A percentile compares a stretch with the other conserved stretches of the same genome.
Conservation (phyloP, 2,329 filamentous ascomycete species). For the Leptodontidium sp. region DNA sequence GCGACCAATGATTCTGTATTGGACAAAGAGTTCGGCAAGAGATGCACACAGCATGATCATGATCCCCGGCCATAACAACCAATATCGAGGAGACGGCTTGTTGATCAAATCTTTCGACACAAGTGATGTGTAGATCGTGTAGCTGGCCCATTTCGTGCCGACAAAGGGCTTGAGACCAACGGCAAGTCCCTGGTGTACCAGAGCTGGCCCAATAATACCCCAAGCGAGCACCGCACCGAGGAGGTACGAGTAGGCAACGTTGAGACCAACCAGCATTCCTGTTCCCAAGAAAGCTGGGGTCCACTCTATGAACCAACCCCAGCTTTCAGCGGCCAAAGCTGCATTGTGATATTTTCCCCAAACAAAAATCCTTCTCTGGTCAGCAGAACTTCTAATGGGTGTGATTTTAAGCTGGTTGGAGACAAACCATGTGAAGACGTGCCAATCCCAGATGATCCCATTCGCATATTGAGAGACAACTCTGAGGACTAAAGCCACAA, state of each 20-base stretch:
- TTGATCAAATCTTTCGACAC: background rate
- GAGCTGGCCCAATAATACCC: slow-evolving; percentile 62
- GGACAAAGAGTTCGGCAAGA: too few species aligned
- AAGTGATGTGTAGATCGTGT: background rate
- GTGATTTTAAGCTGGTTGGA: too few species aligned
- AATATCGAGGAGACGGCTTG: slow-evolving; percentile 57
- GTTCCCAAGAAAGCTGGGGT: slow-evolving; percentile 68
- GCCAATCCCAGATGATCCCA: slow-evolving; percentile 68
- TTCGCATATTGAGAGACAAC: slow-evolving; percentile 66
- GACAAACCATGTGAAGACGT: slow-evolving; percentile 57
- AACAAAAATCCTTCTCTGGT: too few species aligned
- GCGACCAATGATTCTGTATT: too few species aligned
- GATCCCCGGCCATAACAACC: slow-evolving; percentile 60
- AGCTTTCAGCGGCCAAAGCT: slow-evolving; percentile 63
- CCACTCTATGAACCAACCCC: slow-evolving; percentile 67
- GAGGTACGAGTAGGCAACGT: slow-evolving; percentile 66
- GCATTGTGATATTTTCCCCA: slow-evolving; percentile 57
- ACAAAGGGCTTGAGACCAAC: background rate
- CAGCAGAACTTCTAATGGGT: too few species aligned
- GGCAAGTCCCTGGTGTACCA: slow-evolving; percentile 57
- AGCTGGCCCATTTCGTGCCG: background rate
- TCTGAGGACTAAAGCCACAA: slow-evolving; percentile 58
- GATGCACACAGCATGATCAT: too few species aligned
- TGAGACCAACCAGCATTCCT: slow-evolving; percentile 59
- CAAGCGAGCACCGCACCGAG: slow-evolving; percentile 55